These are phyloP conservation scores for Termitomyces sp. DNA, from an alignment of 768 basidiomycete species.

Conservation along the genomic window DNA sequence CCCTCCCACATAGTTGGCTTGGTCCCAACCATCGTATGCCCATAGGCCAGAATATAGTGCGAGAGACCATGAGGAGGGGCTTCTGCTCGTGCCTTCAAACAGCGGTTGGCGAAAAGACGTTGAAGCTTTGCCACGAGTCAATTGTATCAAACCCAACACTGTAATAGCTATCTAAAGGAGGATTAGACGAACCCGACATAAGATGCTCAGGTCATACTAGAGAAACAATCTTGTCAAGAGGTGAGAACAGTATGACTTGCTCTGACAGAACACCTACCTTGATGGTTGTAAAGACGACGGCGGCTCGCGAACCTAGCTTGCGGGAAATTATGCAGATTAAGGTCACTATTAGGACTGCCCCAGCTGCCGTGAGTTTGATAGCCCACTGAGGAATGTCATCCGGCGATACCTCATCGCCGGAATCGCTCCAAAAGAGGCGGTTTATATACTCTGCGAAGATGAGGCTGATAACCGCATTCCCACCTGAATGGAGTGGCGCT, in stretches of 20 bases:
- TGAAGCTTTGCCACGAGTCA: constrained; percentile 65
- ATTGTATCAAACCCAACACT: constrained; percentile 72
- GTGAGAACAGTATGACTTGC: neutral
- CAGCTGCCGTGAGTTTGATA: constrained; percentile 79
- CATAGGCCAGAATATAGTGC: constrained; percentile 93
- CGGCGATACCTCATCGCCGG: constrained; percentile 65
- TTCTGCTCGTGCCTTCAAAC: constrained; percentile 68
- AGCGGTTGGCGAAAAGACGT: constrained; percentile 60
- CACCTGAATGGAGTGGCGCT: constrained; percentile 32
- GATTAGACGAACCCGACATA: constrained; percentile 1
- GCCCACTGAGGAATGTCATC: constrained; percentile 86
- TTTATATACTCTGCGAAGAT: constrained; percentile 93
- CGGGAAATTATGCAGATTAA: constrained; percentile 74
- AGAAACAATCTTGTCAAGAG: constrained; percentile 45
- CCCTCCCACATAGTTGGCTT: constrained; percentile 86
- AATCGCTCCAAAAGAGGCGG: constrained; percentile 76
- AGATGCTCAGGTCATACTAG: constrained; percentile 39
- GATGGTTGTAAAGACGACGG: constrained; percentile 81
- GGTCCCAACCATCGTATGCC: constrained; percentile 98
- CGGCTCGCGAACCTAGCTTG: constrained; percentile 72
- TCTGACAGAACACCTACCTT: constrained; percentile 46
- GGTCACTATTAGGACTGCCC: constrained; percentile 67
- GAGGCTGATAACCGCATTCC: constrained; percentile 80
- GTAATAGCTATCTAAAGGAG: constrained; percentile 56
- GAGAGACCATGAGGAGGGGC: constrained; percentile 84